phyloP scores from a whole-genome alignment of 495 filamentous ascomycete genomes.

The Hypoxylon intermedium region DNA sequence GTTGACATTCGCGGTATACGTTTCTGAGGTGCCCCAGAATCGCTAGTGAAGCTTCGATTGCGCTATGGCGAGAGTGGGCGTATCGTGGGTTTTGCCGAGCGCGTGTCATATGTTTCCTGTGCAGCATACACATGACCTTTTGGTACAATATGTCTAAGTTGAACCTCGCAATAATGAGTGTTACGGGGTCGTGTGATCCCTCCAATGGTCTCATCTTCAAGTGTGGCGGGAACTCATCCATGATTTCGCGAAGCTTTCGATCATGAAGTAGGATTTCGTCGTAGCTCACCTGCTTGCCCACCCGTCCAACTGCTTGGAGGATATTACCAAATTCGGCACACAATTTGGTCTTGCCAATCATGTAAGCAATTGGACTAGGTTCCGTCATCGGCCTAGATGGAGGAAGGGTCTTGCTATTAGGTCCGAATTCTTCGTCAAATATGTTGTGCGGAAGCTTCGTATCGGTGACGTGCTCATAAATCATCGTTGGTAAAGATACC shows the following conservation, averaged over 20 bases:
- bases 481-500: conserved; percentile 84
- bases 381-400: conserved; percentile 75
- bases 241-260: conserved; percentile 70
- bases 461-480: conserved; percentile 82
- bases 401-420: conserved; percentile 77
- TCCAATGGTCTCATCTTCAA: conserved; percentile 73
- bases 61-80: conserved; percentile 78
- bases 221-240: conserved; percentile 70
- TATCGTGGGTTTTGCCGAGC: conserved; percentile 76
- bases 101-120: conserved; percentile 79
- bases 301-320: conserved; percentile 56
- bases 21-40: conserved; percentile 77
- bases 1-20: conserved; percentile 76
- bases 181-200: conserved; percentile 75
- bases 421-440: conserved; percentile 91
- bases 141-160: conserved; percentile 82
- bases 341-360: conserved; percentile 81
- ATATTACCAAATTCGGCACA: conserved; percentile 63
- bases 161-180: conserved; percentile 81
- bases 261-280: conserved; percentile 84
- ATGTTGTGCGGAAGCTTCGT: conserved; percentile 86
- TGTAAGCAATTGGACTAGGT: conserved; percentile 84
- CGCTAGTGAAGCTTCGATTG: conserved; percentile 79
- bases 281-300: conserved; percentile 66
- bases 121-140: conserved; percentile 81